Evolutionary conservation across 176 grass and related monocot genomes (phyloP), one percentile per base, ranked within the genome.

Genomic region (Raddia guianensis): DNA sequence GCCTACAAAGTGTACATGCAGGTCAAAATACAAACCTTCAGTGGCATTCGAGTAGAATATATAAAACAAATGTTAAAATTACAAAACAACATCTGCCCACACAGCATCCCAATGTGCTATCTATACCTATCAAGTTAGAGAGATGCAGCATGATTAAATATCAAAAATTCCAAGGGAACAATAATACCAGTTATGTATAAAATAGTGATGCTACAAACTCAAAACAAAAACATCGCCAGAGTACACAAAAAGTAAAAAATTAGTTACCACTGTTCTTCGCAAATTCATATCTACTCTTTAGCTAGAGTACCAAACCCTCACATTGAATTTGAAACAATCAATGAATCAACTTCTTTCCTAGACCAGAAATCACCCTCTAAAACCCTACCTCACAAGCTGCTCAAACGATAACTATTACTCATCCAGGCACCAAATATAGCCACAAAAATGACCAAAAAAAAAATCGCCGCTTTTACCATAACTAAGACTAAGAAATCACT

Each of bases 1-100:
- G 66, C 97, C 97, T 99, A 67, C 6, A 86, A 18, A 83, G 57
- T 51, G 1, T 5, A 27, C 14, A 81, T 2, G 0, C 32, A 81
- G 12, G 50, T 85, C 54, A 33, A 63, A n/a, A n/a, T n/a, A n/a
- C n/a, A n/a, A n/a, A n/a, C n/a, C n/a, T n/a, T n/a, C n/a, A n/a
- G n/a, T n/a, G n/a, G n/a, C n/a, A n/a, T n/a, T n/a, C n/a, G n/a
- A n/a, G n/a, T n/a, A n/a, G n/a, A n/a, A n/a, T n/a, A n/a, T n/a
- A n/a, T n/a, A n/a, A n/a, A n/a, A n/a, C n/a, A n/a, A n/a, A n/a
- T n/a, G n/a, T n/a, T n/a, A n/a, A n/a, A n/a, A n/a, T n/a, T n/a
- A n/a, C n/a, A n/a, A n/a, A n/a, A n/a, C n/a, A n/a, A n/a, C n/a
- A n/a, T n/a, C n/a, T n/a, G n/a, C n/a, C n/a, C n/a, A n/a, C n/a